Evolutionary conservation across 2,329 filamentous ascomycete species (phyloP).

Genomic region (Pestalotiopsis sp.): DNA sequence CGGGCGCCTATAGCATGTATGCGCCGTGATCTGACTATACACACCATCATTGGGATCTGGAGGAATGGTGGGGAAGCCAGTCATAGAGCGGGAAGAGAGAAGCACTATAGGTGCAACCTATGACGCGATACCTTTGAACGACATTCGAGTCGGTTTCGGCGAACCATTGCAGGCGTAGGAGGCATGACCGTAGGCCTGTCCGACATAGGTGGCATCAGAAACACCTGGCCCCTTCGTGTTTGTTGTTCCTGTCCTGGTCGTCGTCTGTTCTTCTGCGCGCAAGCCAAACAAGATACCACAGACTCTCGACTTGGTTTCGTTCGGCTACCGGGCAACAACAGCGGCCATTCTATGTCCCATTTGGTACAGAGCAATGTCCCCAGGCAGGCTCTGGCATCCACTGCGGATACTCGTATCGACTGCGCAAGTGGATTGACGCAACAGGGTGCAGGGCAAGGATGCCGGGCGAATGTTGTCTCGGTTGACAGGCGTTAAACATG

Average conservation of each 20-base stretch:
- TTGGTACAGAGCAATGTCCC: neutral
- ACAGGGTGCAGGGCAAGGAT: constrained; percentile 5
- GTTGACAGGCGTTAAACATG: neutral
- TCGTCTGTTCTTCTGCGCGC: constrained; percentile 8
- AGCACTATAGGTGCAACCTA: constrained; percentile 1
- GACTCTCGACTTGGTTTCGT: constrained; percentile 1
- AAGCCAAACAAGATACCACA: constrained; percentile 1
- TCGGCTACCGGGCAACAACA: neutral
- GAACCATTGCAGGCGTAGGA: neutral
- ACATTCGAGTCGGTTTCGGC: neutral
- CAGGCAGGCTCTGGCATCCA: neutral
- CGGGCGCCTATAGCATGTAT: neutral
- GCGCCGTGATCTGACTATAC: neutral
- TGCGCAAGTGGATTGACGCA: neutral
- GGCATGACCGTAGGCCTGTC: neutral
- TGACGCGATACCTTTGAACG: neutral
- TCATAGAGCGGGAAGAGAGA: neutral
- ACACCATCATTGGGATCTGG: neutral
- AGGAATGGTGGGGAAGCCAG: neutral
- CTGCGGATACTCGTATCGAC: neutral
- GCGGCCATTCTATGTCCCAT: neutral
- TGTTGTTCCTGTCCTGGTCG: constrained; percentile 1
- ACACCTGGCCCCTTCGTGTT: constrained; percentile 1
- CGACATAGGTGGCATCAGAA: neutral
- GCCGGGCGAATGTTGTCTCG: neutral